These are phyloP conservation scores for Sisymbrium altissimum DNA, from an alignment of 345 rosid genomes.

Conservation along the genomic window DNA sequence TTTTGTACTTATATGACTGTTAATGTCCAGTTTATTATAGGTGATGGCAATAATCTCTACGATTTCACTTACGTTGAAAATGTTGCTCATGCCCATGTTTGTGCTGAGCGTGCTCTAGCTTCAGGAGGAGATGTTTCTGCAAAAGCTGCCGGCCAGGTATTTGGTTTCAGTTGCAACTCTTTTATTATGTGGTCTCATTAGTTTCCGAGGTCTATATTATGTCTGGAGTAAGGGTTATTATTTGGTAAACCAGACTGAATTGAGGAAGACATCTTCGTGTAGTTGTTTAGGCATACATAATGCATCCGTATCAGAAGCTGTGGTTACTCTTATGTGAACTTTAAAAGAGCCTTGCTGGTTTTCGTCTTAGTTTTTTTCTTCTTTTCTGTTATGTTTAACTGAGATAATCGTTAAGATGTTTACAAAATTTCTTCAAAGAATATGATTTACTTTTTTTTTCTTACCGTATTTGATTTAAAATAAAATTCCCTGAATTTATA, in stretches of 20 bases:
- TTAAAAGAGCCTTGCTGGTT: not conserved
- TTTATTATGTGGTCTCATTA: not conserved
- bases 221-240: not conserved
- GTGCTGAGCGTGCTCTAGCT: slow-evolving; percentile 95
- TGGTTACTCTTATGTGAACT: not conserved
- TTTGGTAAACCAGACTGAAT: not conserved
- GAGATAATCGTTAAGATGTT: not conserved
- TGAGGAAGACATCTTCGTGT: not conserved
- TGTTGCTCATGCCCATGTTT: slow-evolving; percentile 91
- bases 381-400: not conserved
- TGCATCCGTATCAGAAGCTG: not conserved
- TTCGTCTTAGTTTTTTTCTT: not conserved
- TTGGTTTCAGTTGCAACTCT: not conserved
- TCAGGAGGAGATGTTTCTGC: slow-evolving; percentile 62
- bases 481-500: not conserved
- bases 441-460: not conserved
- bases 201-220: not conserved
- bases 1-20: not conserved
- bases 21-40: slow-evolving; percentile 75
- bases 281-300: not conserved
- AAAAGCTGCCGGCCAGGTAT: slow-evolving; percentile 91
- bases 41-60: slow-evolving; percentile 74
- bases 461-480: not conserved
- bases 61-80: slow-evolving; percentile 93
- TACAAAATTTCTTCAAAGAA: not conserved